A percentile compares a stretch with the other conserved stretches of the same genome.
Conservation (phyloP, 495 filamentous ascomycete genomes). For the Penicillium odoratum region DNA sequence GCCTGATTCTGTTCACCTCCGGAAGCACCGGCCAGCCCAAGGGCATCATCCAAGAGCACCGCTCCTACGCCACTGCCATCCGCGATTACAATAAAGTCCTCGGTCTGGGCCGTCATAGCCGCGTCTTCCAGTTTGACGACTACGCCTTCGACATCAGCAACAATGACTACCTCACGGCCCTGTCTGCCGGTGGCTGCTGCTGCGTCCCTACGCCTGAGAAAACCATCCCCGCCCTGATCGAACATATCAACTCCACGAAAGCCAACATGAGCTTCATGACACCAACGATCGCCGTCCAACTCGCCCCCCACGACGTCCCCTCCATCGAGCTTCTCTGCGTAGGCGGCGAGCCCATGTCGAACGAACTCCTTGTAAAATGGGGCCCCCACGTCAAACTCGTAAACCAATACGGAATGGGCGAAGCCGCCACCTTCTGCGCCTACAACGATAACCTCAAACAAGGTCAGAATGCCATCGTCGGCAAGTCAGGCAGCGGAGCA, state of each 20-base stretch:
- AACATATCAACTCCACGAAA: slow-evolving; percentile 33
- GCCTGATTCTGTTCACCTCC: slow-evolving; percentile 42
- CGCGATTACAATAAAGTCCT: slow-evolving; percentile 21
- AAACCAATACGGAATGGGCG: slow-evolving; percentile 60
- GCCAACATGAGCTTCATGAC: slow-evolving; percentile 45
- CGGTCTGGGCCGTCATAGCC: slow-evolving; percentile 18
- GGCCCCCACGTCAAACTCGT: slow-evolving; percentile 39
- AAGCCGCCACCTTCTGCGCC: slow-evolving; percentile 34
- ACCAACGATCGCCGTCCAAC: slow-evolving; percentile 38
- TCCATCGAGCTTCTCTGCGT: slow-evolving; percentile 36
- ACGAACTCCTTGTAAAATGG: slow-evolving; percentile 48
- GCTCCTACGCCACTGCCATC: slow-evolving; percentile 31
- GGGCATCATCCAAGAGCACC: slow-evolving; percentile 51
- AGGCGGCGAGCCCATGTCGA: slow-evolving; percentile 48
- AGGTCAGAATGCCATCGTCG: slow-evolving; percentile 17
- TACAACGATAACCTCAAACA: slow-evolving; percentile 20
- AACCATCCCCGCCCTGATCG: slow-evolving; percentile 30
- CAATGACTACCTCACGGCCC: slow-evolving; percentile 41
- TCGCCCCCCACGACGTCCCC: slow-evolving; percentile 38
- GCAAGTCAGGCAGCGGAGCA: slow-evolving; percentile 21
- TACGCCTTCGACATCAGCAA: slow-evolving; percentile 49
- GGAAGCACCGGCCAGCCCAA: slow-evolving; percentile 49
- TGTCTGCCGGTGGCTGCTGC: slow-evolving; percentile 46
- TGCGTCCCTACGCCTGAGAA: slow-evolving; percentile 44
- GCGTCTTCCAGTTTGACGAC: slow-evolving; percentile 47